Conservation (phyloP, 345 rosid species). For the Cochlearia excelsa region DNA sequence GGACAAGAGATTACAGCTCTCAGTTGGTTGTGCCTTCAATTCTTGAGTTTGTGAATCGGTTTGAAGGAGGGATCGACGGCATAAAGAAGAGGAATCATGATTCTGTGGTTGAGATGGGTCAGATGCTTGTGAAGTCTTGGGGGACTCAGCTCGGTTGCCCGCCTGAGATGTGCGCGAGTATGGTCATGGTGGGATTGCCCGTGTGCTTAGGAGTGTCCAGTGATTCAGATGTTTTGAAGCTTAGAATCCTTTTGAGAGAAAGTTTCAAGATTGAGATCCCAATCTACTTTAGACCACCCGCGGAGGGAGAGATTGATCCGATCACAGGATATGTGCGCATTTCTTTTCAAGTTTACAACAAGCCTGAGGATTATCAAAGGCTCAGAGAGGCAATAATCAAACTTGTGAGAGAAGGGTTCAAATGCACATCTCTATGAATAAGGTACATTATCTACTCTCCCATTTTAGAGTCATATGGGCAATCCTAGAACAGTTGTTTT, state of each 20-base stretch:
- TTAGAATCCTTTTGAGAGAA: slow-evolving; percentile 68
- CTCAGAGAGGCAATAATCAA: slow-evolving; percentile 59
- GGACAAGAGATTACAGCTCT: slow-evolving; percentile 87
- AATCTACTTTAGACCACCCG: slow-evolving; percentile 52
- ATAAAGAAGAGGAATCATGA: slow-evolving; percentile 83
- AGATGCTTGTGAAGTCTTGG: slow-evolving; percentile 80
- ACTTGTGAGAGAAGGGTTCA: slow-evolving; percentile 54
- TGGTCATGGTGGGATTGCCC: slow-evolving; percentile 93
- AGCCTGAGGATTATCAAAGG: slow-evolving; percentile 66
- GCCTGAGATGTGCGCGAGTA: slow-evolving; percentile 73
- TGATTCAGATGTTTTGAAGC: slow-evolving; percentile 50
- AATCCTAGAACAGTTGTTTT: no score
- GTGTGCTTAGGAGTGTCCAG: slow-evolving; percentile 52
- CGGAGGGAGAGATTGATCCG: slow-evolving; percentile 50
- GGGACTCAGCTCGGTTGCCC: slow-evolving; percentile 84
- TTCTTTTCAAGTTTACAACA: slow-evolving; percentile 87
- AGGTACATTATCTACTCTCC: no score
- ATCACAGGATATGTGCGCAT: slow-evolving; percentile 78
- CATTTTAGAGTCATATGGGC: no score
- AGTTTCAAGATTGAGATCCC: slow-evolving; percentile 72
- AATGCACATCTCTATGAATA: slow-evolving; percentile 41
- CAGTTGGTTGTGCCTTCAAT: slow-evolving; percentile 79
- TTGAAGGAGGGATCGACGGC: slow-evolving; percentile 79
- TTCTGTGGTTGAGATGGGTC: slow-evolving; percentile 73
- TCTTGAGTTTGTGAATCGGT: slow-evolving; percentile 72